These are phyloP conservation scores for Alternaria ethzedia DNA, from an alignment of 2,329 filamentous ascomycete genomes.

Conservation along the genomic window DNA sequence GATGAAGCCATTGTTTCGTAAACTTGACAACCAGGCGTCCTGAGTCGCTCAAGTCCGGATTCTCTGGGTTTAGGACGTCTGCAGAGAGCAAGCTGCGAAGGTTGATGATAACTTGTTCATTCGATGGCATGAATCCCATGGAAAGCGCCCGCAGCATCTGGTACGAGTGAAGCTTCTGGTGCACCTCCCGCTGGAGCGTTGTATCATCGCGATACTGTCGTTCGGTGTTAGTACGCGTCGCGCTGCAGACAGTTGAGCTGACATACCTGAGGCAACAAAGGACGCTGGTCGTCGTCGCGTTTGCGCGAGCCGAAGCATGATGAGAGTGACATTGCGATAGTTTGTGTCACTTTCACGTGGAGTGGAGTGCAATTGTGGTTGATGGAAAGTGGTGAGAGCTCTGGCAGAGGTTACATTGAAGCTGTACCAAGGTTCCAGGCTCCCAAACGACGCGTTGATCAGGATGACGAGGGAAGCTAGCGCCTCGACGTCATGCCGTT, in stretches of 20 bases:
- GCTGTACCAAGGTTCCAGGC: conserved; percentile 5
- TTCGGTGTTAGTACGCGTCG: background rate
- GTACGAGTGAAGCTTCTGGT: conserved; percentile 91
- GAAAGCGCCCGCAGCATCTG: conserved; percentile 85
- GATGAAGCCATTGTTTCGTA: conserved; percentile 73
- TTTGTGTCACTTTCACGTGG: background rate
- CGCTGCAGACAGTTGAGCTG: background rate
- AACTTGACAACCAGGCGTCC: conserved; percentile 76
- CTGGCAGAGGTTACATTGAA: background rate
- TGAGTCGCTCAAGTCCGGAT: conserved; percentile 76
- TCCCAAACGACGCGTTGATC: conserved; percentile 4
- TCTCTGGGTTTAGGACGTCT: conserved; percentile 77
- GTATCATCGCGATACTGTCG: conserved; percentile 77
- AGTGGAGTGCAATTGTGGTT: conserved; percentile 4
- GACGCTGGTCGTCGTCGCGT: conserved; percentile 67
- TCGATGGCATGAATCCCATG: conserved; percentile 91
- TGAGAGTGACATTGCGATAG: conserved; percentile 54
- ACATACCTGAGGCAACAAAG: conserved; percentile 71
- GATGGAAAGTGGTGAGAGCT: background rate
- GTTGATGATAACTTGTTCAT: conserved; percentile 80
- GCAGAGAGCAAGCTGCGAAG: conserved; percentile 79
- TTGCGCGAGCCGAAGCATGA: conserved; percentile 70
- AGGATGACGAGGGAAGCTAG: conserved; percentile 15
- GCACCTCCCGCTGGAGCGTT: conserved; percentile 68
- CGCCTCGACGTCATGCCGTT: conserved; percentile 13